Evolutionary conservation across 176 grass and related monocot genomes (phyloP).

Genomic region (Bonia amplexicaulis): DNA sequence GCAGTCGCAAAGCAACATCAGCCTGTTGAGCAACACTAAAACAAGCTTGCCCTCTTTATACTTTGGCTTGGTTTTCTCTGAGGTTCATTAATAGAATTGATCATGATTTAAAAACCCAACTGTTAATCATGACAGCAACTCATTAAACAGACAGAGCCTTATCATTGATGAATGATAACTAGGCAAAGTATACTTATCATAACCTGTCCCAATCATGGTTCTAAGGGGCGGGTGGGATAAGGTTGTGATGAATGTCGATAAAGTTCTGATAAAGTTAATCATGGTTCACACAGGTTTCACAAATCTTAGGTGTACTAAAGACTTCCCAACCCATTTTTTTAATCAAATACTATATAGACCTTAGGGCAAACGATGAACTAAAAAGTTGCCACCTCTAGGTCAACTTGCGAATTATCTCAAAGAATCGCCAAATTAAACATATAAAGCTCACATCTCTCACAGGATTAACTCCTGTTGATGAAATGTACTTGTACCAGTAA

Average conservation of each 20-base stretch:
- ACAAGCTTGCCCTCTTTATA: not conserved
- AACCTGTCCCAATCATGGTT: constrained; percentile 14
- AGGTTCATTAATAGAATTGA: not conserved
- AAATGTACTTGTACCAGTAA: not conserved
- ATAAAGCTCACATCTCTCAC: not conserved
- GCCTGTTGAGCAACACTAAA: not conserved
- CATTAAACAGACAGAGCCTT: not conserved
- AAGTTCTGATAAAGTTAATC: constrained; percentile 15
- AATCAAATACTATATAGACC: not conserved
- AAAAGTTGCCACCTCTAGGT: not conserved
- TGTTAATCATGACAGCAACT: not conserved
- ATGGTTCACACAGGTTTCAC: not conserved
- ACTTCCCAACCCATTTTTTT: not conserved
- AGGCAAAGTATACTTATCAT: not conserved
- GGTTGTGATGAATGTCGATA: not conserved
- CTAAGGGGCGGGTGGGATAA: not conserved
- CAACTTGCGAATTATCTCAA: not conserved
- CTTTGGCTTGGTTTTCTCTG: not conserved
- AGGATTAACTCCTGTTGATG: not conserved
- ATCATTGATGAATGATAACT: not conserved
- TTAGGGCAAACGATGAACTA: not conserved
- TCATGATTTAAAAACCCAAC: not conserved
- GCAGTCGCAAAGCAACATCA: not conserved
- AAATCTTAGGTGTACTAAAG: not conserved
- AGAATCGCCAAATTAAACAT: not conserved